Evolutionary conservation across 306 rosid genomes (phyloP).

Genomic region (Comarum palustre): DNA sequence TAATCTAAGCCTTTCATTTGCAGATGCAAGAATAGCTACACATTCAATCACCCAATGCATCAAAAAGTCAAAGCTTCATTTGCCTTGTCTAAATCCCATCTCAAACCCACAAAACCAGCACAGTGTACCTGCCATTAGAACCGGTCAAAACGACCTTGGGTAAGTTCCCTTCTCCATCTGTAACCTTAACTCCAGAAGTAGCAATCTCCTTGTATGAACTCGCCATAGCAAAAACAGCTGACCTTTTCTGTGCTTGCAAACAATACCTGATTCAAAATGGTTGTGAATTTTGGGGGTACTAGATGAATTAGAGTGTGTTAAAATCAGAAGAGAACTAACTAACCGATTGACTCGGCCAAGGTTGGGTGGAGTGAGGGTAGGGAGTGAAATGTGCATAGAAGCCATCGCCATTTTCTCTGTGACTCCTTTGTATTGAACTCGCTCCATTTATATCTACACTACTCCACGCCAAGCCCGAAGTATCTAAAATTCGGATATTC

Average conservation of each 20-base stretch:
- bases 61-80: not conserved
- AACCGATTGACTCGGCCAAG: constrained; percentile 49
- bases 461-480: constrained; percentile 8
- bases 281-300: not conserved
- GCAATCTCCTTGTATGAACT: constrained; percentile 44
- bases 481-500: not conserved
- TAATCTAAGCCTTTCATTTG: not conserved
- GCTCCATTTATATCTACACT: not conserved
- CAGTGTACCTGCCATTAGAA: constrained; percentile 63
- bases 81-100: not conserved
- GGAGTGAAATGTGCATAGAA: constrained; percentile 48
- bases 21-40: not conserved
- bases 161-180: constrained; percentile 81
- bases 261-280: not conserved
- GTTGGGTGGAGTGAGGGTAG: constrained; percentile 37
- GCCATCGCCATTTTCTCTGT: constrained; percentile 41
- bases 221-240: constrained; percentile 52
- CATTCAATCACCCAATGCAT: not conserved
- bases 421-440: not conserved
- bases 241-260: not conserved
- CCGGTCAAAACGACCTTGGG: constrained; percentile 80
- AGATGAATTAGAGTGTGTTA: not conserved
- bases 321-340: constrained; percentile 7
- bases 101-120: not conserved
- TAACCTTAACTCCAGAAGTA: constrained; percentile 49